These are phyloP conservation scores for Lentinula lateritia DNA, from an alignment of 768 basidiomycete species.

Conservation along the genomic window DNA sequence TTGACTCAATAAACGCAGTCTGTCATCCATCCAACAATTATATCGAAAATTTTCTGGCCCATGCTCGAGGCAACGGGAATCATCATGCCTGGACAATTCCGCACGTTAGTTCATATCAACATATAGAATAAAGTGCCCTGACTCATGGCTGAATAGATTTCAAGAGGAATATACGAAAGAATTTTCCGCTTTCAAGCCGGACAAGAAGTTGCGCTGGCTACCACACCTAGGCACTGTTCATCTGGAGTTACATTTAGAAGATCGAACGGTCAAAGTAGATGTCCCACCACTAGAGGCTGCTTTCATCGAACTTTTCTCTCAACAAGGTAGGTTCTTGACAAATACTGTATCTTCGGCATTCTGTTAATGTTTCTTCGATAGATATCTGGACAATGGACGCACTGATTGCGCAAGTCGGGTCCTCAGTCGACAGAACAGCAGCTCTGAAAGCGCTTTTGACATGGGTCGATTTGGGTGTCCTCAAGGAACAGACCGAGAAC, in stretches of 20 bases:
- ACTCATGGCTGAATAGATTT: conserved; percentile 34
- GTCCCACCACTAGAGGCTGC: conserved; percentile 89
- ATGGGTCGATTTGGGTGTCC: conserved; percentile 79
- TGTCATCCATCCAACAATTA: conserved; percentile 80
- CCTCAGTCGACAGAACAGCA: conserved; percentile 51
- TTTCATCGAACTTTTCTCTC: conserved; percentile 80
- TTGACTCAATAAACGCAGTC: conserved; percentile 34
- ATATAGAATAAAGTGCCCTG: neutral
- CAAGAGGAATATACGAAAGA: conserved; percentile 73
- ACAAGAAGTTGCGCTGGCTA: conserved; percentile 87
- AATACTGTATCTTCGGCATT: neutral
- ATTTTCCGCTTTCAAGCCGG: conserved; percentile 83
- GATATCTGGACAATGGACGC: conserved; percentile 71
- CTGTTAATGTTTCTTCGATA: conserved; percentile 17
- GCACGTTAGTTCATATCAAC: conserved; percentile 42
- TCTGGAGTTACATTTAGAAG: conserved; percentile 76
- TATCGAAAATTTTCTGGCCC: conserved; percentile 96
- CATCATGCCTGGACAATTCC: conserved; percentile 81
- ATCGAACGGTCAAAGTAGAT: conserved; percentile 68
- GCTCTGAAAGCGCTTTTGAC: conserved; percentile 72
- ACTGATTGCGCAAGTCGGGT: conserved; percentile 55
- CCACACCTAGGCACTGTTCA: conserved; percentile 84
- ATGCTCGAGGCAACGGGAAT: conserved; percentile 68
- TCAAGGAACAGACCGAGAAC: conserved; percentile 62
- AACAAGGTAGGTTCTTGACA: conserved; percentile 41